Base-by-base conservation (phyloP, 331 rosid species). In the Acacia pycnantha region DNA sequence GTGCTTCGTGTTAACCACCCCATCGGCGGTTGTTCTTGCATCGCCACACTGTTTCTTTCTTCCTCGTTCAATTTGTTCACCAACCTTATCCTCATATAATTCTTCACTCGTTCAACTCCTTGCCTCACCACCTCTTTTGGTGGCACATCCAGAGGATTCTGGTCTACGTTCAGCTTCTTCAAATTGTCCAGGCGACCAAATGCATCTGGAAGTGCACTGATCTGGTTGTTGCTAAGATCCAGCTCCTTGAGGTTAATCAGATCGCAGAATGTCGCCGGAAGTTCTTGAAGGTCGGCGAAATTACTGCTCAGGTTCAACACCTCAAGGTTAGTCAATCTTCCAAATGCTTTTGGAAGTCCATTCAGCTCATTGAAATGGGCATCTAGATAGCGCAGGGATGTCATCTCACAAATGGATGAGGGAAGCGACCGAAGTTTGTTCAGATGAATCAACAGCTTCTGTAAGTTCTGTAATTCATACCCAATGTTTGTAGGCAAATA, bases 401-500 rank as follows among this genome's bases (percentile, higher is more conserved):
- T 89, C 94, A 96, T 88, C 84, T 91, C 97, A 43, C 97, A 94
- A 24, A 96, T 13, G 44, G 99, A 96, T 8, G 97, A 82, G 19
- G 98, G 99, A 78, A 96, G 85, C 27, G 94, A 92, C 4, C 98
- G 93, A 40, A 96, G 83, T 84, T 96, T 96, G 91, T 96, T 96
- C 66, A 93, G 81, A 19, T 90, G 88, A 74, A 94, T 73, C 33
- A 84, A 67, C 71, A 96, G 98, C 88, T 87, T 91, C 89, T 85
- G 84, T 14, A 96, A 87, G 73, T 83, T 82, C 41, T 37, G 82
- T 80, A 96, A 77, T 75, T 91, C 97, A 51, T 51, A 86, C 78
- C 99, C 99, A 59, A 96, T 88, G 88, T 96, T 91, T 43, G 99
- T 96, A 73, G 99, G 99, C 94, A 96, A 89, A 89, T 92, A 96